phyloP scores from a whole-genome alignment of 441 rosid species.

The Aleurites moluccanus region DNA sequence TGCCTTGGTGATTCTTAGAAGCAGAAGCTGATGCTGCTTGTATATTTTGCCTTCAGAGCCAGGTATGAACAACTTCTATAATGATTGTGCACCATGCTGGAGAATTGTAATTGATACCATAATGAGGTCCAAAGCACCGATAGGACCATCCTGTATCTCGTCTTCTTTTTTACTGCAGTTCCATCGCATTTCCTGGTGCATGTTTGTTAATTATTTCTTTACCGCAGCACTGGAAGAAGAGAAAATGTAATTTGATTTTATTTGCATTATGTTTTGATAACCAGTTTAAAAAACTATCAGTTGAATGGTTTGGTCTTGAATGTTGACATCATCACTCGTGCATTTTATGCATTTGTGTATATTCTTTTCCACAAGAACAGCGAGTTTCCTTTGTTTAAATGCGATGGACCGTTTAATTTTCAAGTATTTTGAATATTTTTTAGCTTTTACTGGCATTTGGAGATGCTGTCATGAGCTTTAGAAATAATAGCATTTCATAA shows the following conservation, averaged over 20 bases:
- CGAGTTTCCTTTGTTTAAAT: background rate
- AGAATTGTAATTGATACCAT: slow-evolving; percentile 28
- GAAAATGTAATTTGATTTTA: slow-evolving; percentile 25
- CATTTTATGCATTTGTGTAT: slow-evolving; percentile 8
- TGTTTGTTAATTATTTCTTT: slow-evolving; percentile 24
- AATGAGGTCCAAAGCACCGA: slow-evolving; percentile 27
- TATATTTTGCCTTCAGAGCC: slow-evolving; percentile 37
- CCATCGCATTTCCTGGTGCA: slow-evolving; percentile 22
- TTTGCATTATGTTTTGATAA: slow-evolving; percentile 22
- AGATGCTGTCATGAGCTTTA: background rate
- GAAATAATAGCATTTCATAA: background rate
- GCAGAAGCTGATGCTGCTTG: slow-evolving; percentile 31
- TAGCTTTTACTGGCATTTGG: background rate
- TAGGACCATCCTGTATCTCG: slow-evolving; percentile 25
- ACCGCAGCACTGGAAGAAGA: background rate
- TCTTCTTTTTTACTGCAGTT: slow-evolving; percentile 19
- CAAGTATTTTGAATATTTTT: background rate
- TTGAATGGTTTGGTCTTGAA: slow-evolving; percentile 24
- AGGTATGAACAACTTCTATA: slow-evolving; percentile 31
- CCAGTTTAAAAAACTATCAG: slow-evolving; percentile 18
- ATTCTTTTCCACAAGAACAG: background rate
- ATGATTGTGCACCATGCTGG: slow-evolving; percentile 21
- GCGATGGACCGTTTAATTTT: background rate
- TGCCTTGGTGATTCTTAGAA: slow-evolving; percentile 20
- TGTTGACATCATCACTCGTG: slow-evolving; percentile 8